Evolutionary conservation across 176 grass and related monocot genomes (phyloP), one percentile per base, ranked within the genome.

Genomic region (Cocos nucifera): DNA sequence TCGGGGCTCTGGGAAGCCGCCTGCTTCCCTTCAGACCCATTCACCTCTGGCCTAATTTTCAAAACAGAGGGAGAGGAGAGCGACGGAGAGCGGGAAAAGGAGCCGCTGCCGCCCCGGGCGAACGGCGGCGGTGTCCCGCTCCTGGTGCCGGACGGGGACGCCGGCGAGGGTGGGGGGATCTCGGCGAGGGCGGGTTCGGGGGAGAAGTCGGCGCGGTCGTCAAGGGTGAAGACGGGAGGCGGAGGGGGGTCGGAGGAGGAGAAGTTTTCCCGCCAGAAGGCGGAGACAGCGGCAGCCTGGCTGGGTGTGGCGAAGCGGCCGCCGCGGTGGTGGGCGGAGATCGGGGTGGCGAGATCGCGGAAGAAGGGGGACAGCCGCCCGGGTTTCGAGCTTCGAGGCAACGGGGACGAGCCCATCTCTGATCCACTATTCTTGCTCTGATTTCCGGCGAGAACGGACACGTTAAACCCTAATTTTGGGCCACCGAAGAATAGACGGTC

Each of bases 201-300:
- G 30, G 81, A 72, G 75, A 95, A 73, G 60, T 95, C 89, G 25
- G 62, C 57, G 69, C 79, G 88, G 66, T 92, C 88, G 61, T 85
- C 89, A 12, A 95, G 84, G 56, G 85, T 88, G 69, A 89, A 95
- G 21, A 95, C 48, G 23, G 89, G 89, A 53, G 79, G 84, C 0
- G 85, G 85, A 14, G 84, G 84, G 6, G 79, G 63, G 44, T 74
- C 22, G 29, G 71, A 72, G 35, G 25, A 4, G 58, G 6, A 24
- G 4, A 61, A n/a, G 15, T 27, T 27, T 8, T 32, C 58, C 7
- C 58, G 28, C 58, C 58, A 61, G 4, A 28, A 39, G 64, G 63
- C 54, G 3, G 49, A 44, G 9, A 44, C 49, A 3, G 63, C 29
- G 9, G 64, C n/a, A 39, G 66, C 8, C 17, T 57, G 48, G 18